Conservation (phyloP, 441 rosid genomes). For the Gossypium davidsonii region DNA sequence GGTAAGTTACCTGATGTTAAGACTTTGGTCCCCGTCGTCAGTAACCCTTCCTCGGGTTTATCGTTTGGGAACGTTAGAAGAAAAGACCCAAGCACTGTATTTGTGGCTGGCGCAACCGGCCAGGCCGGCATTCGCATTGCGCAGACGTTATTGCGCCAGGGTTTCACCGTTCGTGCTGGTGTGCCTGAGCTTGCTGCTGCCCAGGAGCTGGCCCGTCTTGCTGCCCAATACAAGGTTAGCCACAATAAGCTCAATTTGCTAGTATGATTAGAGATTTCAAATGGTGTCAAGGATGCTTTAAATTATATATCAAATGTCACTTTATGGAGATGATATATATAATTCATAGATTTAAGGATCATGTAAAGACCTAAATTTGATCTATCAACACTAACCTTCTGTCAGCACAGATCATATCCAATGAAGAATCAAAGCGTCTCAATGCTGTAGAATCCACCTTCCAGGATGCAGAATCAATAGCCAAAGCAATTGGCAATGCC, state of each 20-base stretch:
- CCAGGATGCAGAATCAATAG: constrained; percentile 64
- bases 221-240: constrained; percentile 67
- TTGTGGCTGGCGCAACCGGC: constrained; percentile 94
- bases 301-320: not conserved
- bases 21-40: constrained; percentile 55
- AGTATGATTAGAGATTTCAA: not conserved
- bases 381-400: not conserved
- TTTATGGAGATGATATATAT: not conserved
- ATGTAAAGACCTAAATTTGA: not conserved
- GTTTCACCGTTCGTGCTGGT: constrained; percentile 83
- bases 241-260: not conserved
- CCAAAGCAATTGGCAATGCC: constrained; percentile 96
- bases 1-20: constrained; percentile 52
- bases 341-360: not conserved
- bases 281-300: not conserved
- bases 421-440: constrained; percentile 63
- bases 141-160: constrained; percentile 59
- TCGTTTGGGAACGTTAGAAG: constrained; percentile 48
- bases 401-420: constrained; percentile 61
- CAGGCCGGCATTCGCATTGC: constrained; percentile 85
- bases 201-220: constrained; percentile 83
- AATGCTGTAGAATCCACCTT: constrained; percentile 82
- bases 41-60: constrained; percentile 46
- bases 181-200: constrained; percentile 79
- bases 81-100: constrained; percentile 80